Base-by-base conservation (phyloP, 768 basidiomycete species). In the Collybiopsis luxurians region DNA sequence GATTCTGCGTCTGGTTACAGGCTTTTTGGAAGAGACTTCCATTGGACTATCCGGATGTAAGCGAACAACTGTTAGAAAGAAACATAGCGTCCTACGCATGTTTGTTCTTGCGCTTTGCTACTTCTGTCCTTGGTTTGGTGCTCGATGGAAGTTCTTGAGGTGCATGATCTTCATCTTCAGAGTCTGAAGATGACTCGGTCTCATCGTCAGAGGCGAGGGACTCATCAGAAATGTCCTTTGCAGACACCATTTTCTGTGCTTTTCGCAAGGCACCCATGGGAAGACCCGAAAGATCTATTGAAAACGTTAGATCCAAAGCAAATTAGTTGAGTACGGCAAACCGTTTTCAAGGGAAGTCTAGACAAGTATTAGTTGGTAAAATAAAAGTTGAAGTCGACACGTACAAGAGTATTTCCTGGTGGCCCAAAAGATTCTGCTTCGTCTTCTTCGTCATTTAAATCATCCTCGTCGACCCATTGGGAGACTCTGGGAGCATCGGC, bases 1-100 rank as follows among this genome's bases (percentile, higher is more conserved):
- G 10, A 75, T 76, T 56, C 92, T 75, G 53, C 78, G 78, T 21
- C 95, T 83, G 5, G 87, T 83, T 15, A 95, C 90, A 1, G 91
- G 92, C 63, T 80, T 82, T 69, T 95, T 97, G 0, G 94, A 92
- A 15, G 89, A 87, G 52, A 91, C 76, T 62, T 93, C 92, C 30
- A 75, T 79, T 1, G 95, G 95, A 1, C 95, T 95, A 50, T 27
- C 36, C 0, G 36, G 19, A 44, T 24, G 34, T 59, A 27, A 56
- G 40, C 4, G n/a, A 9, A 13, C 47, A 13, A 43, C 52, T 38
- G 59, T 17, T 34, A 58, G 39, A 24, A 57, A 39, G 13, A 61
- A 15, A n/a, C 39, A 17, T 39, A 56, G 59, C 34, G 28, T 79
- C 92, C 60, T 71, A 95, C 95, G 95, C 92, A 72, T 96, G 88